Evolutionary conservation across 1,284 basidiomycete species (phyloP).

Genomic region (Ustilago shanxiensis): DNA sequence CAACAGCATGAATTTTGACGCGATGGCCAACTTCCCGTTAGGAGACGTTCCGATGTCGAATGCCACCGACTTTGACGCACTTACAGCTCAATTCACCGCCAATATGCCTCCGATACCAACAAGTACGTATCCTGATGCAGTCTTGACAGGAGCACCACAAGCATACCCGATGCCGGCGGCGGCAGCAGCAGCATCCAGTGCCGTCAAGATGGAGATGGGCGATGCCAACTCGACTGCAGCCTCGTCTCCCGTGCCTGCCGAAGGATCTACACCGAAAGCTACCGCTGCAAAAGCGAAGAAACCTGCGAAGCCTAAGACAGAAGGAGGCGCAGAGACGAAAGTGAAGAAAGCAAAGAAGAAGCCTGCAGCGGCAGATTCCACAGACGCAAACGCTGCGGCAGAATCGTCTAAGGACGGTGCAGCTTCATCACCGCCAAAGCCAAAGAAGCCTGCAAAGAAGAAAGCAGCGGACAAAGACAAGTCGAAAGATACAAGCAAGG

Average conservation of each 20-base stretch:
- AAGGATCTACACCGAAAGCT: conserved; percentile 20
- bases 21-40: conserved; percentile 22
- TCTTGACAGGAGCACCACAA: neutral
- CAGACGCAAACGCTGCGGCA: conserved; percentile 6
- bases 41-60: conserved; percentile 15
- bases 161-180: neutral
- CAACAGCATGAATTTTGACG: conserved; percentile 21
- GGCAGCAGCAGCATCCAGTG: neutral
- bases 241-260: conserved; percentile 16
- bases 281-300: conserved; percentile 34
- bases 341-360: conserved; percentile 48
- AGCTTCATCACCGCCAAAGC: conserved; percentile 23
- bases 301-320: conserved; percentile 33
- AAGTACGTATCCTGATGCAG: neutral
- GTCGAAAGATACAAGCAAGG: conserved; percentile 9
- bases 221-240: conserved; percentile 14
- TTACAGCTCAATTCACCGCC: conserved; percentile 33
- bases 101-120: conserved; percentile 16
- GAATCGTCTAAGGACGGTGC: conserved; percentile 14
- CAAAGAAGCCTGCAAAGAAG: conserved; percentile 41
- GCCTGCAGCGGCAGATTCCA: conserved; percentile 10
- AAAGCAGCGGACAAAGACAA: conserved; percentile 24
- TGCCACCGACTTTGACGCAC: conserved; percentile 31
- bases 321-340: conserved; percentile 31
- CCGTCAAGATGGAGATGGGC: conserved; percentile 32